A percentile compares a stretch with the other conserved stretches of the same genome.
These are phyloP conservation scores for Apiotrichum gamsii DNA, from an alignment of 1,284 basidiomycete genomes.

Conservation along the genomic window DNA sequence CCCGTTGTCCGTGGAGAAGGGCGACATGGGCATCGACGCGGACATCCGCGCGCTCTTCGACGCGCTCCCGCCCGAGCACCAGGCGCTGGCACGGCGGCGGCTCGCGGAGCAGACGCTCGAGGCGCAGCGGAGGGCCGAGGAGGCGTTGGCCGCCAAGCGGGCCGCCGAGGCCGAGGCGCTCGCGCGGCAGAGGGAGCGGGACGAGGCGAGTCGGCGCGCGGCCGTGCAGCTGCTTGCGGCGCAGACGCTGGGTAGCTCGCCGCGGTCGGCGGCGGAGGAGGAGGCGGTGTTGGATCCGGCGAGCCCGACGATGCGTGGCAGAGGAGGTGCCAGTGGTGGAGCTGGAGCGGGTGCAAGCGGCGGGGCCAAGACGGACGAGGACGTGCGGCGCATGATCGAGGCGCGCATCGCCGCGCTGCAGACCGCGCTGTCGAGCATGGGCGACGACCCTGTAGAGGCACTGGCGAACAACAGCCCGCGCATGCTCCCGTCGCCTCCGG, in stretches of 20 bases:
- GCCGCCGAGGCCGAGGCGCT: too few relatives aligned
- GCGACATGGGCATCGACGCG: neutral
- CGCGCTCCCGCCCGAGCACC: conserved; percentile 8
- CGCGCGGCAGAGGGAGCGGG: neutral
- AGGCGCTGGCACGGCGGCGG: conserved; percentile 6
- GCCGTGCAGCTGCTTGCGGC: too few relatives aligned
- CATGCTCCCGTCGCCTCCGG: too few relatives aligned
- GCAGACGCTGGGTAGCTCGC: too few relatives aligned
- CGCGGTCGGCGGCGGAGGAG: too few relatives aligned
- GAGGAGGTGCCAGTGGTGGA: too few relatives aligned
- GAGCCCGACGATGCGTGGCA: too few relatives aligned
- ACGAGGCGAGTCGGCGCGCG: neutral
- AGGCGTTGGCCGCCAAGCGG: neutral
- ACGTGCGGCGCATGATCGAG: conserved; percentile 18
- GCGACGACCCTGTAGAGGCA: too few relatives aligned
- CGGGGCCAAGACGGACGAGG: too few relatives aligned
- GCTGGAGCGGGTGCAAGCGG: too few relatives aligned
- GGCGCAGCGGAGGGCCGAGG: neutral
- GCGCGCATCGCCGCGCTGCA: conserved; percentile 16
- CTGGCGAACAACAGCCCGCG: too few relatives aligned
- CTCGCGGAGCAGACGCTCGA: conserved; percentile 2
- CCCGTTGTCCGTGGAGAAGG: neutral
- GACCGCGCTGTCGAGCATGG: conserved; percentile 1
- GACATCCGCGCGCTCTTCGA: conserved; percentile 10
- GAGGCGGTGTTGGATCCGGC: too few relatives aligned